Conservation (phyloP, 768 basidiomycete species). For the Leucocoprinus sp. region DNA sequence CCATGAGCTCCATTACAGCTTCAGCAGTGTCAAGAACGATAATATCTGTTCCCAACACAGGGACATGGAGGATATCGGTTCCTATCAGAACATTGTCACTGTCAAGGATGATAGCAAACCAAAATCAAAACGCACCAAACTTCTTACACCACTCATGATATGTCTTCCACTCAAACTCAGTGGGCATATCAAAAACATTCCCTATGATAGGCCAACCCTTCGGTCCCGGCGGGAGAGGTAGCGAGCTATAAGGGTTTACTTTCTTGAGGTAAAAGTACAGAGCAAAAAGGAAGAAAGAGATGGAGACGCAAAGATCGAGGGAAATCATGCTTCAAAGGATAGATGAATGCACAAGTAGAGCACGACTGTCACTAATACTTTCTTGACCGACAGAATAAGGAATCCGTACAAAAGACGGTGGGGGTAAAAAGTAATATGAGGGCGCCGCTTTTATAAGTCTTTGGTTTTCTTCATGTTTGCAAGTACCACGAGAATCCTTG, state of each 20-base stretch:
- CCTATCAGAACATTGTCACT: constrained; percentile 11
- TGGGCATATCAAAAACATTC: constrained; percentile 32
- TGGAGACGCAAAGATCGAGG: constrained; percentile 12
- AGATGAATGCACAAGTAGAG: neutral
- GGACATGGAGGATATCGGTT: constrained; percentile 22
- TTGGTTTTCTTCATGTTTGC: too few species aligned
- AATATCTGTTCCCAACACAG: constrained; percentile 19
- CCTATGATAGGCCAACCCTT: constrained; percentile 31
- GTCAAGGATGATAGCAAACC: neutral
- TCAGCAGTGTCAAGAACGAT: constrained; percentile 30
- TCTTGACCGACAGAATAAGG: too few species aligned
- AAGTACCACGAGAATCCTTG: too few species aligned
- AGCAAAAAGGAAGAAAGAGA: constrained; percentile 14
- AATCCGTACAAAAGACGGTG: neutral
- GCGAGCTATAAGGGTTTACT: neutral
- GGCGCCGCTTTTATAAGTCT: too few species aligned
- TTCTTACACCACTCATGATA: constrained; percentile 33
- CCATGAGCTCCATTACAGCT: constrained; percentile 33
- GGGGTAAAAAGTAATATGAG: too few species aligned
- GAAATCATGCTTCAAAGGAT: constrained; percentile 5
- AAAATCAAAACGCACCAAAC: constrained; percentile 20
- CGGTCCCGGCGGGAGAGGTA: constrained; percentile 35
- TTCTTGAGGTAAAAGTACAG: constrained; percentile 17
- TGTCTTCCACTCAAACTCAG: constrained; percentile 25
- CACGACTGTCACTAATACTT: too few species aligned